phyloP scores from a whole-genome alignment of 139 green algal genomes.

The Penium margaritaceum region DNA sequence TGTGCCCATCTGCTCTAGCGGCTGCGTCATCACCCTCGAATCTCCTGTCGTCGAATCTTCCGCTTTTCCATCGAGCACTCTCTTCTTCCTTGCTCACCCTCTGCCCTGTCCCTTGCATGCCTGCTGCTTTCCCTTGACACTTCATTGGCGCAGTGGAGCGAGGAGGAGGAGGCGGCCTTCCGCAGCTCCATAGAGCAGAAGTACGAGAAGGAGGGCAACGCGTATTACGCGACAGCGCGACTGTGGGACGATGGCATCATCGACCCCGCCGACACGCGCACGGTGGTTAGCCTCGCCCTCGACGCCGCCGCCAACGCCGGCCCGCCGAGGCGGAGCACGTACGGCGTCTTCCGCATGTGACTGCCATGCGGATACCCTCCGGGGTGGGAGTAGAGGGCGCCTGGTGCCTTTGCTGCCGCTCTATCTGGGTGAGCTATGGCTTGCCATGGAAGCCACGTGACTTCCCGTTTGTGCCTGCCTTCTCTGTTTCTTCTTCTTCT shows the following conservation, averaged over 20 bases:
- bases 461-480: too few species aligned
- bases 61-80: not conserved
- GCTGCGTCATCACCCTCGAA: not conserved
- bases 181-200: slow-evolving; percentile 53
- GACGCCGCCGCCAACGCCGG: slow-evolving; percentile 53
- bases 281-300: slow-evolving; percentile 68
- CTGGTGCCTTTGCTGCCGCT: too few species aligned
- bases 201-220: slow-evolving; percentile 72
- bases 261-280: slow-evolving; percentile 71
- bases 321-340: not conserved
- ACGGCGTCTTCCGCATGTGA: slow-evolving; percentile 58
- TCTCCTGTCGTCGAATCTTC: not conserved
- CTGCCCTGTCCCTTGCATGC: not conserved
- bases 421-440: too few species aligned
- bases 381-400: too few species aligned
- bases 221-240: slow-evolving; percentile 67
- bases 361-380: too few species aligned
- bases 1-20: not conserved
- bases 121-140: not conserved
- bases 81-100: not conserved
- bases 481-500: too few species aligned
- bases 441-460: too few species aligned
- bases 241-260: slow-evolving; percentile 92
- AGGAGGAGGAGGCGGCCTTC: slow-evolving; percentile 68
- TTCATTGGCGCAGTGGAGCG: slow-evolving; percentile 53